Evolutionary conservation across 2,329 filamentous ascomycete species (phyloP), one percentile per base, ranked within the genome.

Genomic region (Rhinocladiella similis): DNA sequence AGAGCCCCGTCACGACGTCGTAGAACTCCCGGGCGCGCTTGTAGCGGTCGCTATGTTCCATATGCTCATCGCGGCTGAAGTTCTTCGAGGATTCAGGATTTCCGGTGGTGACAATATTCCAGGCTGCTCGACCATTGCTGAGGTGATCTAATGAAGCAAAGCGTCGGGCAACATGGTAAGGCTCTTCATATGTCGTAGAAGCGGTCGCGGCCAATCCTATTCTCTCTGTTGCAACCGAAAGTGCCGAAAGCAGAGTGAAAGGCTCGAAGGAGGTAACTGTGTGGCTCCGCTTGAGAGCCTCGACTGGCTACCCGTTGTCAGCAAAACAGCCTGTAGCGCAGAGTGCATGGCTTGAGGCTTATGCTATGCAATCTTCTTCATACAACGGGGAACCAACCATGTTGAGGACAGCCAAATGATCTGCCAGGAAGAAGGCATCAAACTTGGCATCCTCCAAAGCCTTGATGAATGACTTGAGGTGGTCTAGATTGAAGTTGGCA

Each of bases 231-330:
- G 80, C 76, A 0, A 72, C 67, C 0, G 78, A 79, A 0, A 82
- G 68, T 0, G 79, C 78, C 2, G 78, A 80, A 2, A 82, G 71
- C 1, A 82, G 66, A 0, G 80, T 82, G 61, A 82, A 81, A 0
- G 79, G 80, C 62, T 83, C 81, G 56, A 83, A 83, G 0, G 80
- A 83, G 0, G 80, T 83, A 1, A 82, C 78, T 0, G 81, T 84
- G 51, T 84, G 81, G 57, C 79, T 83, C 27, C 81, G 77, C 61
- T 80, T 80, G 10, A 84, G 71, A 1, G 81, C 81, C 53, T 83
- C 82, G 1, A 79, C 67, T 0, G 80, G 80, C 81, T 27, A 27
- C 25, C 7, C 25, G 7, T 7, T 27, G 25, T 27, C 25, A 27
- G 25, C 4, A 27, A 27, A 27, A 27, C 25, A 4, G 3, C 7